Evolutionary conservation across 345 rosid genomes (phyloP), one percentile per base, ranked within the genome.

Genomic region (Heritiera littoralis): DNA sequence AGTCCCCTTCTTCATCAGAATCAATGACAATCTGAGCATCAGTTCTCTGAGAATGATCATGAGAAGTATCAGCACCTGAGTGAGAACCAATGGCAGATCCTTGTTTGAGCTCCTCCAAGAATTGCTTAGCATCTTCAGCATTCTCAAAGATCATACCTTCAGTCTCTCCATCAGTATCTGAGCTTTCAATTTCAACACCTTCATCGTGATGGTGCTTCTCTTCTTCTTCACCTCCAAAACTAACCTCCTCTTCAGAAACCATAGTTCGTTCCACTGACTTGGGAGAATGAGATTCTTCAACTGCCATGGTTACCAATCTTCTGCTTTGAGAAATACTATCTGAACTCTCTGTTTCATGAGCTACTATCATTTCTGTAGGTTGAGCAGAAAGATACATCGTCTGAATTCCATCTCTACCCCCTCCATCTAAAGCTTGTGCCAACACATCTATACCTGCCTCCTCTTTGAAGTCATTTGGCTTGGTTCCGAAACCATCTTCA

Each of bases 11-110:
- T 78, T 92, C 98, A n/a, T 93, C 97, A 2, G 98, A 92, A 78
- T 96, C 99, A 2, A 93, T 87, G 40, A 85, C 91, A 86, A 95
- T 81, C 90, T 93, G 95, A 61, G 93, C 97, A 86, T 92, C 93
- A 59, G 90, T 86, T 77, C 83, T 83, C 80, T 89, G 92, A 4
- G 91, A 86, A 83, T 80, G 85, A 80, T 84, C 92, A 70, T 72
- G 89, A 58, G 90, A 86, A 74, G 85, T 84, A 79, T 87, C 92
- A 12, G 86, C 87, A 80, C 82, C 92, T 45, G 92, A 85, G 66
- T 81, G 88, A 61, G 91, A 86, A 78, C 85, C 92, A 52, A 80
- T 84, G 74, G 85, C 91, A 15, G 91, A 84, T 60, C 86, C 88
- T 70, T 78, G 88, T 85, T 92, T 91, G 81, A 92, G 86, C 85